Conservation (phyloP, 192 early-diverging fungal genomes). For the Gigaspora rosea region DNA sequence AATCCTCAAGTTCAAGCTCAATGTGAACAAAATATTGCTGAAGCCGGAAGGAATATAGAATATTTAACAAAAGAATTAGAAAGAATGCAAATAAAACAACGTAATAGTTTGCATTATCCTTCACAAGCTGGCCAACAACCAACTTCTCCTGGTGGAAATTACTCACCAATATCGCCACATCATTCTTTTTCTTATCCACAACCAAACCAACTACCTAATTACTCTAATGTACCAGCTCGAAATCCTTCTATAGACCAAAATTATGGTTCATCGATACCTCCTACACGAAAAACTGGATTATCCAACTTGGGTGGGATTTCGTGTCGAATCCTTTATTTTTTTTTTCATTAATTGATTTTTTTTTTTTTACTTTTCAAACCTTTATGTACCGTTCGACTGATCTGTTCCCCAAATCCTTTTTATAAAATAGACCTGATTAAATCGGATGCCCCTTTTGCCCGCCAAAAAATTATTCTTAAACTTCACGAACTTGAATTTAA, state of each 20-base stretch:
- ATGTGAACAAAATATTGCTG: conserved; percentile 72
- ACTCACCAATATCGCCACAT: background rate
- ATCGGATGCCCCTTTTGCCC: conserved; percentile 65
- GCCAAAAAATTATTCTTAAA: conserved; percentile 77
- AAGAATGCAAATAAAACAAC: conserved; percentile 59
- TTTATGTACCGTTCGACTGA: conserved; percentile 34
- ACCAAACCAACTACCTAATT: too few species aligned
- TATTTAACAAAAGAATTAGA: conserved; percentile 69
- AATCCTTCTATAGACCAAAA: background rate
- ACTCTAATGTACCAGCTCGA: background rate
- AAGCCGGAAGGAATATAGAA: conserved; percentile 67
- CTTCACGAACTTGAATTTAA: conserved; percentile 87
- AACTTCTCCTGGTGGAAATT: conserved; percentile 26
- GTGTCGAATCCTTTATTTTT: conserved; percentile 36
- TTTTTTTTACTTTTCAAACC: conserved; percentile 30
- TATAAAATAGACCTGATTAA: conserved; percentile 65
- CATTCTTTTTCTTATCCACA: background rate
- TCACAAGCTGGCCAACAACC: background rate
- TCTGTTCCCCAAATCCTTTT: conserved; percentile 28
- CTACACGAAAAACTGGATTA: conserved; percentile 30
- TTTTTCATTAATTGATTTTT: conserved; percentile 34
- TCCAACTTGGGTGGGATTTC: conserved; percentile 12
- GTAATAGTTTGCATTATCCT: conserved; percentile 41
- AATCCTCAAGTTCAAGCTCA: conserved; percentile 57
- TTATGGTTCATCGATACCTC: background rate